Percentiles rank a stretch among this genome's conserved stretches.
These are phyloP conservation scores for Eucalyptus regnans DNA, from an alignment of 345 rosid genomes.

Conservation along the genomic window DNA sequence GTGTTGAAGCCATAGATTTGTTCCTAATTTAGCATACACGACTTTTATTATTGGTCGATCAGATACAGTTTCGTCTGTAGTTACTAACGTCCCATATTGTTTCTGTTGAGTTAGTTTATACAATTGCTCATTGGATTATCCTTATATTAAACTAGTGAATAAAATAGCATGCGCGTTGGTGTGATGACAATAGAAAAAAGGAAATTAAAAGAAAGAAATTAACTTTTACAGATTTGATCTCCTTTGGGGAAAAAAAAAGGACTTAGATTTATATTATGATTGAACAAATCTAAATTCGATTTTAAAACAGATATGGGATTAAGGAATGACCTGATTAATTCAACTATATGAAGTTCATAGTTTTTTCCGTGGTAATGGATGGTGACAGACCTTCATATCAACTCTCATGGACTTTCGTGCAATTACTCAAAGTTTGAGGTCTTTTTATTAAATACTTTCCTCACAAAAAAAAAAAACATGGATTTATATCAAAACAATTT, in stretches of 20 bases:
- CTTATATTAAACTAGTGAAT: not conserved
- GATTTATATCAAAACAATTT: not conserved
- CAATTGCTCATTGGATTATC: not conserved
- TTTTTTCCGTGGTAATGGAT: not conserved
- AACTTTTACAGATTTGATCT: not conserved
- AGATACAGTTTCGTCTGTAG: accelerated
- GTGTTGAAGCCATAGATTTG: not conserved
- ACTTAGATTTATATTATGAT: not conserved
- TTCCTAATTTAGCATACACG: not conserved
- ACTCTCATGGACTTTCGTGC: not conserved
- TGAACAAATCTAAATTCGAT: not conserved
- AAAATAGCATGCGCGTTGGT: not conserved
- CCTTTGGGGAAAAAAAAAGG: not conserved
- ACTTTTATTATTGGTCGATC: not conserved
- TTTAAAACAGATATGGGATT: not conserved
- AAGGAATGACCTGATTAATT: not conserved
- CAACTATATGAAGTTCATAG: not conserved
- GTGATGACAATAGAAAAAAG: not conserved
- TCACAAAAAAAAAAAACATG: not conserved
- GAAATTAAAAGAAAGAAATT: not conserved
- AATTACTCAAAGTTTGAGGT: not conserved
- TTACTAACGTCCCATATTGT: accelerated
- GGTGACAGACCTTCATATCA: not conserved
- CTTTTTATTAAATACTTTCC: not conserved
- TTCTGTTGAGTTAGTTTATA: not conserved